A percentile compares a stretch with the other conserved stretches of the same genome.
Evolutionary conservation across 2,329 filamentous ascomycete species (phyloP).

Genomic region (Paecilomyces fulvus): DNA sequence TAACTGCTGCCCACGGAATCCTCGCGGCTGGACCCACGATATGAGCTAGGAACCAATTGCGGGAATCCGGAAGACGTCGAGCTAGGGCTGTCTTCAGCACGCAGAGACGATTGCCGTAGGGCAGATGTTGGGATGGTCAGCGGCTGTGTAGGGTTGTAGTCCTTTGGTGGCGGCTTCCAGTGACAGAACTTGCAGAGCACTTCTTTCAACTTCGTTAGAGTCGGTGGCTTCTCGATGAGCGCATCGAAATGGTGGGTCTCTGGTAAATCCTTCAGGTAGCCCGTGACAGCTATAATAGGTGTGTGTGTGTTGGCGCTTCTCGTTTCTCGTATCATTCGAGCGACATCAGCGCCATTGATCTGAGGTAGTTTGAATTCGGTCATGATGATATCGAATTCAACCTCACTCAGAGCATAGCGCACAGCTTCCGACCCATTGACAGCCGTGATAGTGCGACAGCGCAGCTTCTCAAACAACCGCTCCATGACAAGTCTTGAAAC

Average conservation of each 20-base stretch:
- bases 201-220: slow-evolving; percentile 80
- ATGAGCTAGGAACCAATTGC: slow-evolving; percentile 62
- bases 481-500: slow-evolving; percentile 99
- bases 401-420: slow-evolving; percentile 88
- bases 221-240: slow-evolving; percentile 93
- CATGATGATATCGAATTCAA: slow-evolving; percentile 98
- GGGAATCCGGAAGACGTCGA: slow-evolving; percentile 68
- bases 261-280: slow-evolving; percentile 94
- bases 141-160: slow-evolving; percentile 42
- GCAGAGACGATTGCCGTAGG: slow-evolving; percentile 55
- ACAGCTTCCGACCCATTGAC: slow-evolving; percentile 85
- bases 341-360: slow-evolving; percentile 90
- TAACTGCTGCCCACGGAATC: slow-evolving; percentile 78
- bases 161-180: slow-evolving; percentile 73
- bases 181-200: slow-evolving; percentile 81
- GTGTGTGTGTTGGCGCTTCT: slow-evolving; percentile 92
- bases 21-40: slow-evolving; percentile 70
- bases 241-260: slow-evolving; percentile 94
- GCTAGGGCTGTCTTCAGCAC: slow-evolving; percentile 71
- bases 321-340: slow-evolving; percentile 94
- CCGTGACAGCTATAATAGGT: slow-evolving; percentile 91
- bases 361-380: slow-evolving; percentile 94
- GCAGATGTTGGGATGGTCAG: slow-evolving; percentile 54
- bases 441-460: slow-evolving; percentile 88
- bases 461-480: slow-evolving; percentile 86